Evolutionary conservation across 2,329 filamentous ascomycete species (phyloP), one percentile per base, ranked within the genome.

Genomic region (Colletotrichum magnum): DNA sequence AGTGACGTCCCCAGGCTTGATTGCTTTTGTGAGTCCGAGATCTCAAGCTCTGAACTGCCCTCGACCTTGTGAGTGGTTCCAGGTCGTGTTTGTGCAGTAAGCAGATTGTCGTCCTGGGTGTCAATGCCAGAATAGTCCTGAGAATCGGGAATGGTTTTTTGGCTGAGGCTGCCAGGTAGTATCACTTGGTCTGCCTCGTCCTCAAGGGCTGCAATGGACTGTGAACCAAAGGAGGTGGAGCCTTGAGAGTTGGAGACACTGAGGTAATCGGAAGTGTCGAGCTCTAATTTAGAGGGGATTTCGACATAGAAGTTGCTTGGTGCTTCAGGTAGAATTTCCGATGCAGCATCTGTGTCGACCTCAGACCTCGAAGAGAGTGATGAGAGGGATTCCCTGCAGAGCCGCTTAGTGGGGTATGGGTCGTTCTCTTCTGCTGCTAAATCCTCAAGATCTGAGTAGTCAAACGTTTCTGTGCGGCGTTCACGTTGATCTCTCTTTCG

Each of bases 111-210:
- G 13, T 69, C 62, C 26, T 69, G 62, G 13, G 45, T 52, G 16
- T 58, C 56, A 21, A 57, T 36, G 28, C 43, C 57, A 10, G 66
- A 64, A 45, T 61, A 65, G 4, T 81, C 82, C 68, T 85, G 82
- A 0, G 84, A 86, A 68, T 85, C 83, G 0, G 82, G 82, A 26
- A 86, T 81, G 4, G 81, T 84, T 28, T 72, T 72, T 61, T 79
- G 76, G 64, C 79, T 83, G 45, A 78, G 66, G 28, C 76, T 72
- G 5, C 76, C 74, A 18, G 76, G 70, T 64, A 83, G 59, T 12
- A 73, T 64, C 51, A 79, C 64, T 50, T 76, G 75, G 24, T 75
- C 74, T 69, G 81, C 80, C 56, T 78, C 73, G 45, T 77, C 76
- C 54, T 82, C 81, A 24, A 79, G 78, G 52, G 80, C 77, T 5